A percentile compares a stretch with the other conserved stretches of the same genome.
These are phyloP conservation scores for Yamadazyma kitorensis DNA, from an alignment of 805 yeast genomes.

Conservation along the genomic window DNA sequence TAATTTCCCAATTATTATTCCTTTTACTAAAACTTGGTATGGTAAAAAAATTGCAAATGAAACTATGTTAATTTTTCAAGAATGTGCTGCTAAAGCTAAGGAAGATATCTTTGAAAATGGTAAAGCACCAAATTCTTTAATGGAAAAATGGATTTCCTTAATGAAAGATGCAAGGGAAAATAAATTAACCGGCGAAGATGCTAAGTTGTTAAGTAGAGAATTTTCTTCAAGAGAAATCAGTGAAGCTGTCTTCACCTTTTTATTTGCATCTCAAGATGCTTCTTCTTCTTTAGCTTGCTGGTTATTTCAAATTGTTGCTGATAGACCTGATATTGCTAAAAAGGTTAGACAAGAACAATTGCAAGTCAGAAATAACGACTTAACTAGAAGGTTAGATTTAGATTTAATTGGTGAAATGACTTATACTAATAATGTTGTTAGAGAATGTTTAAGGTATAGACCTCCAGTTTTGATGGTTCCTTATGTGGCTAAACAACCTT, in stretches of 20 bases:
- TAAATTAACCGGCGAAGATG: constrained; percentile 48
- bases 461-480: constrained; percentile 99
- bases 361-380: constrained; percentile 75
- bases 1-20: constrained; percentile 94
- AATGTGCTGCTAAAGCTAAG: constrained; percentile 87
- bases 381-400: constrained; percentile 55
- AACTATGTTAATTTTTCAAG: constrained; percentile 88
- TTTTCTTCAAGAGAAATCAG: constrained; percentile 90
- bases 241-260: constrained; percentile 93
- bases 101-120: constrained; percentile 66
- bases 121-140: constrained; percentile 79
- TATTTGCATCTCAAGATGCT: constrained; percentile 98
- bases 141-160: constrained; percentile 91
- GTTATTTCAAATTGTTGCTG: constrained; percentile 95
- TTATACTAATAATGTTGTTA: constrained; percentile 87
- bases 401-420: constrained; percentile 82
- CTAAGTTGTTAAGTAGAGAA: constrained; percentile 67
- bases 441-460: constrained; percentile 88
- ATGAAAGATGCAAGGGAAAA: constrained; percentile 72
- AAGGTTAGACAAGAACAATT: constrained; percentile 93
- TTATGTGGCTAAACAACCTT: constrained; percentile 82
- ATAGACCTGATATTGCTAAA: constrained; percentile 84
- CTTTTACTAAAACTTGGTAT: constrained; percentile 97
- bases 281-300: constrained; percentile 96
- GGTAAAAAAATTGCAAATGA: constrained; percentile 91